A percentile compares a stretch with the other conserved stretches of the same genome.
Conservation (phyloP, 441 rosid genomes). For the Erodium texanum region DNA sequence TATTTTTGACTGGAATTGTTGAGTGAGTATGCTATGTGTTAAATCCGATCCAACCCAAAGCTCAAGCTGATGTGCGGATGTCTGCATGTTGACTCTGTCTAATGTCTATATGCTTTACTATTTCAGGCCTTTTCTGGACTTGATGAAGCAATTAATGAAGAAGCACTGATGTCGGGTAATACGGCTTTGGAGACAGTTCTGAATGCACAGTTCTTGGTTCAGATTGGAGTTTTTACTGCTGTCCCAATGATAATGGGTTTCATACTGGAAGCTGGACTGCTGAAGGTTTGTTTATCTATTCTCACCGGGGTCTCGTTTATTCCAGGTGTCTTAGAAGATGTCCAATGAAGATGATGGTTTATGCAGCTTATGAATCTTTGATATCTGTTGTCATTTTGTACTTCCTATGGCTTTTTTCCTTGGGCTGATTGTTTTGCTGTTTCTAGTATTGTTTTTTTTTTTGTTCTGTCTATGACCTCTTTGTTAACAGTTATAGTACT, state of each 20-base stretch:
- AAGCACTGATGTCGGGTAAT: constrained; percentile 53
- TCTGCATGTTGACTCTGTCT: background rate
- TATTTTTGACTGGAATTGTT: background rate
- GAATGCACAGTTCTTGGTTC: constrained; percentile 91
- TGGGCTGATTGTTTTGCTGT: background rate
- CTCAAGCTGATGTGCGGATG: too few species aligned
- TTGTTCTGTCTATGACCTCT: constrained; percentile 8
- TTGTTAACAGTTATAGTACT: constrained; percentile 9
- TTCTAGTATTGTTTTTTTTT: background rate
- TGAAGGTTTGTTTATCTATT: constrained; percentile 38
- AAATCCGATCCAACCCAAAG: too few species aligned
- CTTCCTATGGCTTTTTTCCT: background rate
- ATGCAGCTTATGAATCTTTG: background rate
- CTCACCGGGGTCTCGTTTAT: background rate
- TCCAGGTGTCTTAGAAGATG: background rate
- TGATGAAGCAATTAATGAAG: constrained; percentile 52
- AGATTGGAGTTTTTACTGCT: constrained; percentile 92
- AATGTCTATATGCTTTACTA: background rate
- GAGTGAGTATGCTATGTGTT: background rate
- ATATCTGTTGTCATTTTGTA: background rate
- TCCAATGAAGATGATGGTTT: background rate
- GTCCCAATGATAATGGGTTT: constrained; percentile 95
- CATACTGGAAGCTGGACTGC: constrained; percentile 82
- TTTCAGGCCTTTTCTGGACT: constrained; percentile 93
- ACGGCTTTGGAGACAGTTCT: constrained; percentile 71